Base-by-base conservation (phyloP, 352 stramenopile species). In the Pythium aphanidermatum region DNA sequence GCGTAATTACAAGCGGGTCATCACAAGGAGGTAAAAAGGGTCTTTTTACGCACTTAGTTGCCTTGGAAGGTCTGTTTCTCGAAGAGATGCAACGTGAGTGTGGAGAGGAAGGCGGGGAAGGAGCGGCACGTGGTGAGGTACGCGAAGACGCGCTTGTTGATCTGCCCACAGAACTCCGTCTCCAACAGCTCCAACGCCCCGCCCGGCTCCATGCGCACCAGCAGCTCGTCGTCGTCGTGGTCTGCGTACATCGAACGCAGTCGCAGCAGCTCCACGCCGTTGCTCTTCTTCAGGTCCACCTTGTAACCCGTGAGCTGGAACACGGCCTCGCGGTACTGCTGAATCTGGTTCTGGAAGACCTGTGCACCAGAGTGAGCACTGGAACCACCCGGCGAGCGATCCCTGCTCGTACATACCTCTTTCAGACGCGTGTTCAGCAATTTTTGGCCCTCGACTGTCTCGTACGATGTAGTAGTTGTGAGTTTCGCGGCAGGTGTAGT, bases 51-150 rank as follows among this genome's bases (percentile, higher is more conserved):
- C n/a, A n/a, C n/a, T n/a, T n/a, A 21, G 12, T 42, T 33, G 23
- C 79, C 75, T 42, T 92, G 81, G 50, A 95, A 95, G 0, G 86
- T 96, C 54, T 93, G 78, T 52, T 91, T 91, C 62, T 95, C 84
- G 44, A 96, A 96, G 17, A 95, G 63, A 62, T 91, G 68, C 35
- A 95, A 62, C 27, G 84, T 94, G 16, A 96, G 61, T n/a, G 70
- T 91, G 21, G 77, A 77, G 47, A 96, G 57, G 58, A 96, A 96
- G 11, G 83, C 84, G 13, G 86, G 86, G 46, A 95, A 90, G 3
- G 86, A 95, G 24, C 86, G 76, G 56, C 82, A 95, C 19, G 70
- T 89, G 21, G 61, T 79, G 26, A 92, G 63, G 51, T 89, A 86
- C 27, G 63, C 62, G 33, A 88, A 74, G 20, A 79, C 60, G 32